Base-by-base conservation (phyloP, 2,329 filamentous ascomycete genomes). In the Cladosporium cucumerinum region DNA sequence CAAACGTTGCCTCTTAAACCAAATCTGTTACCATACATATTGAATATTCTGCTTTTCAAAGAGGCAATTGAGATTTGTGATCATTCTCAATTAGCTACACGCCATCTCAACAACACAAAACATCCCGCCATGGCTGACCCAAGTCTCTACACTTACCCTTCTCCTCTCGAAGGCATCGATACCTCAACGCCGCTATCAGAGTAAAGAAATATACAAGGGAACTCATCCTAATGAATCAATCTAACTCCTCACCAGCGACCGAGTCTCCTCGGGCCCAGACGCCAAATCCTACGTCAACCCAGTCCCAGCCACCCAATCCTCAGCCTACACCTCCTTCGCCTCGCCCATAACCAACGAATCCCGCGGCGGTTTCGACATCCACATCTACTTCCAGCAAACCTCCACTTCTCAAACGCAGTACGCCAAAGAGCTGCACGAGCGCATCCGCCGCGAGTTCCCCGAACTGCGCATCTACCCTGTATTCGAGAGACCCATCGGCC, bases 371-470 rank as follows among this genome's bases (percentile, higher is more conserved):
- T 97, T 97, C 69, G 93, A 97, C 74, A 78, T 96, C 18, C 93
- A 97, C 77, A 88, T 97, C 71, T 97, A 97, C 78, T 91, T 92
- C 77, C 86, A 88, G 30, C 77, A 86, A 72, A 82, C 80, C 52
- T 89, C 89, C 66, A 75, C 83, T 0, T 79, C 82, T 6, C 90
- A 96, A 73, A 76, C 77, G 0, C 80, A 85, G 39, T 94, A 89
- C 73, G 92, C 92, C 0, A 82, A 78, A 30, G 87, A 89, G 52
- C 82, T 97, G 0, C 91, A 89, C 85, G 87, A 93, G 73, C 84
- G 92, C 12, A 91, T 96, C 69, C 82, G 92, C 57, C 83, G 88
- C 66, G 92, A 97, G 79, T 96, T 96, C 73, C 92, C 93, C 10
- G 93, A 97, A 75, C 82, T 96, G 21, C 85, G 92, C 62, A 89